phyloP scores from a whole-genome alignment of 2,329 filamentous ascomycete species.

The Alternaria conjuncta region DNA sequence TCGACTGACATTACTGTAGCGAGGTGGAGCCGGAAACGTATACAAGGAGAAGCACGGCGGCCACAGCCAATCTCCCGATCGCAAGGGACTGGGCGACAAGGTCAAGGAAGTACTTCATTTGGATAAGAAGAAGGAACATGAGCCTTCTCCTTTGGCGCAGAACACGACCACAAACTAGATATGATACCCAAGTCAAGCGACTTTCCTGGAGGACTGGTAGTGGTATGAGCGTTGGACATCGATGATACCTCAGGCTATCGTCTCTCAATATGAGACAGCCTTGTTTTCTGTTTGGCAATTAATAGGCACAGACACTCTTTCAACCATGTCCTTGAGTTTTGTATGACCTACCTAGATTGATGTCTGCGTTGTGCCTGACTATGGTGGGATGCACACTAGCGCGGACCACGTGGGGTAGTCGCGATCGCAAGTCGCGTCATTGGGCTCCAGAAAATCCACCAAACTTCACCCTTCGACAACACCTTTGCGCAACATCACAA shows the following conservation, averaged over 20 bases:
- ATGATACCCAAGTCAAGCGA: constrained; percentile 27
- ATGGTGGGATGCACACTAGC: constrained; percentile 16
- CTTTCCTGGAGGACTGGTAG: constrained; percentile 13
- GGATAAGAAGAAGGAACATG: constrained; percentile 46
- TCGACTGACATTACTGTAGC: constrained; percentile 33
- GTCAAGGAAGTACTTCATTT: constrained; percentile 51
- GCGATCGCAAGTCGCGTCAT: constrained; percentile 26
- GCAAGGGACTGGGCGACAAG: constrained; percentile 52
- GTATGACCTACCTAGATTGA: background rate
- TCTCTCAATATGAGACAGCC: constrained; percentile 11
- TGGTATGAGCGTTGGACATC: constrained; percentile 10
- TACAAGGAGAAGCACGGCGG: constrained; percentile 57
- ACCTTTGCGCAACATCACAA: constrained; percentile 10
- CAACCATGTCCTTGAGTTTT: background rate
- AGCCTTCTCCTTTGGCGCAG: constrained; percentile 34
- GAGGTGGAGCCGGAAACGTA: constrained; percentile 56
- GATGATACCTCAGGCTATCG: constrained; percentile 18
- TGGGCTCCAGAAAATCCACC: constrained; percentile 13
- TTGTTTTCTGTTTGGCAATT: background rate
- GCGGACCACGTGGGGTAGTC: constrained; percentile 21
- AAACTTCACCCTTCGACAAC: background rate
- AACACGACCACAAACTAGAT: constrained; percentile 28
- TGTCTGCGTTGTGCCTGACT: constrained; percentile 13
- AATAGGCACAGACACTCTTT: constrained; percentile 13
- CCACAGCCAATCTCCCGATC: constrained; percentile 49